Evolutionary conservation across 1,139 yeast genomes (phyloP).

Genomic region (Tardiomyces digboiensis): DNA sequence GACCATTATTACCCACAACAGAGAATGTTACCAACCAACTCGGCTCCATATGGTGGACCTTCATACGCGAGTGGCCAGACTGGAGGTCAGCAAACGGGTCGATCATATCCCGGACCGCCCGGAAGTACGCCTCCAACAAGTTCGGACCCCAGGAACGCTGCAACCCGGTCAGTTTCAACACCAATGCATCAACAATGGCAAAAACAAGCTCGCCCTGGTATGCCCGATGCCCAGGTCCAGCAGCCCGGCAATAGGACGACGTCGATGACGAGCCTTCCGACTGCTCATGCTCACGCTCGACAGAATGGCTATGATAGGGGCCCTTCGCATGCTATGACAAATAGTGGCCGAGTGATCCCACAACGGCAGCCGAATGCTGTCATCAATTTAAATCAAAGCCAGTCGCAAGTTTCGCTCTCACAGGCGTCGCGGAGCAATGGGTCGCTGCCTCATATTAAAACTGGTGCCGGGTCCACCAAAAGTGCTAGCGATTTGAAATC

Average conservation of each 20-base stretch:
- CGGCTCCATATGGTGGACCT: no score
- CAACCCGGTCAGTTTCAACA: neutral
- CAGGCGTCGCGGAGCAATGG: neutral
- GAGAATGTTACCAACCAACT: no score
- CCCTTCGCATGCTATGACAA: slow-evolving; percentile 16
- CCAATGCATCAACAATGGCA: neutral
- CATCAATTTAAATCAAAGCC: slow-evolving; percentile 1
- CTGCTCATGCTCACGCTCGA: neutral
- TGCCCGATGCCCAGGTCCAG: no score
- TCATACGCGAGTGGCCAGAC: no score
- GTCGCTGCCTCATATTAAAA: slow-evolving; percentile 1
- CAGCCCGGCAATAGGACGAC: slow-evolving; percentile 1
- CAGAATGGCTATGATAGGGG: slow-evolving; percentile 11
- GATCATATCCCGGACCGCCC: no score
- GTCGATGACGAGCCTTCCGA: neutral
- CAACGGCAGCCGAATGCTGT: slow-evolving; percentile 16
- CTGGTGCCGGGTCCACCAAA: slow-evolving; percentile 1
- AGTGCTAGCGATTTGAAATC: slow-evolving; percentile 2
- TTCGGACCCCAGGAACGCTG: no score
- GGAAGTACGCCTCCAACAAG: no score
- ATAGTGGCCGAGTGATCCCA: slow-evolving; percentile 23
- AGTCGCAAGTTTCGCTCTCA: neutral
- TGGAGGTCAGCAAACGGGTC: no score
- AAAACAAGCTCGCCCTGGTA: neutral
- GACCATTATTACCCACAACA: no score